Base-by-base conservation (phyloP, 352 stramenopile genomes). In the Globisporangium rhizosaccharum region DNA sequence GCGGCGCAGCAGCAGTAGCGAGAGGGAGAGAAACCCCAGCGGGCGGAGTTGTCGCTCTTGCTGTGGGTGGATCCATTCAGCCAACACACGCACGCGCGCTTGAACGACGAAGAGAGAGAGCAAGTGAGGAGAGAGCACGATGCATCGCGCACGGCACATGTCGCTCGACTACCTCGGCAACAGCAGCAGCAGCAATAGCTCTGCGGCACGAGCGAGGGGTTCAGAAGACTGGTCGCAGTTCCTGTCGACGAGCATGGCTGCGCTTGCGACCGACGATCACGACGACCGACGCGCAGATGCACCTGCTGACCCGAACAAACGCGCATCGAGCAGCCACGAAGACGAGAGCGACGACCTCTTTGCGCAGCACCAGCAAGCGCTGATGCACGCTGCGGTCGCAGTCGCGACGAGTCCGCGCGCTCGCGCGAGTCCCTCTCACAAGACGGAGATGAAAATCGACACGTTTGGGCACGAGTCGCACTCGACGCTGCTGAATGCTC, bases 171-270 rank as follows among this genome's bases (percentile, higher is more conserved):
- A 76, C 56, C 50, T 79, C 8, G 58, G 73, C 49, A 65, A 55
- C 58, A 60, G 28, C 41, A 37, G 12, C 53, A 25, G 20, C 14
- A 67, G 61, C 53, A 58, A 45, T 18, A 8, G 7, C 10, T n/a
- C 12, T 46, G 17, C n/a, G 2, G 44, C 44, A 42, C 23, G n/a
- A 23, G 53, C n/a, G 51, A 63, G 62, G 53, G 67, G 62, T 17
- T 71, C 76, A 9, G 77, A 85, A 25, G 74, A 87, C 53, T 87
- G 78, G 78, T 72, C 75, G 15, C 67, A 80, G 51, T 85, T 86
- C 56, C 62, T 87, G 48, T 85, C 78, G 15, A 75, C 73, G n/a
- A 84, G 78, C 65, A 79, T 87, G 73, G 71, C 68, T 62, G 78
- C 75, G 56, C 62, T 87, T 23, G 71, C 71, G 47, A 85, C 74